Evolutionary conservation across 768 basidiomycete genomes (phyloP), one percentile per base, ranked within the genome.

Genomic region (Amanita fuliginea): DNA sequence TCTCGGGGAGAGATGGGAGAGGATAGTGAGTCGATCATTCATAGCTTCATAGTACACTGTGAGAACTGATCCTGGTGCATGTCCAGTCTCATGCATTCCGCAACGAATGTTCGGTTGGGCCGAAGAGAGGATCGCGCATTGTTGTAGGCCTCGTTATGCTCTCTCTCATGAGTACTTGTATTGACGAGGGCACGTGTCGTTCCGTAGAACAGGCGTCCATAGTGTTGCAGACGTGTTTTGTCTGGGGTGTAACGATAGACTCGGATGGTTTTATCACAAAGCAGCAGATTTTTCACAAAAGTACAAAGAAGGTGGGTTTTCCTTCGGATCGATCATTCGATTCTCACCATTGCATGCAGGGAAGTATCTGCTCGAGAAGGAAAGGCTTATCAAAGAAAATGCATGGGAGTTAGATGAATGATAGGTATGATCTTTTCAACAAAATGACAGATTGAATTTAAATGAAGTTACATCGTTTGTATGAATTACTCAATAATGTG

Each of bases 221-320:
- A 81, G 81, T 1, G 88, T 91, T 6, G 83, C 86, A 10, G 88
- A 91, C 59, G 76, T 81, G 1, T 89, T 77, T 60, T 91, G 88
- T 58, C 46, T 85, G 28, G 86, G 85, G 0, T 91, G 88, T 64
- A 80, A 82, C 50, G 85, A 85, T 13, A 74, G 84, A 32, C 51
- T 90, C 3, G 87, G 88, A 1, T 91, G 88, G 87, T 87, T 72
- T 59, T 91, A 91, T 56, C 78, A 86, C 62, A 84, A 82, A 59
- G 86, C 88, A 10, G 74, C 81, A 0, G 84, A 90, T 55, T 67
- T 69, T 34, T 72, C 77, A 2, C 88, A 91, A 75, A 88, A 83
- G 60, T 90, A 91, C 60, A 91, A 90, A 63, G 88, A 91, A 76
- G 83, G 87, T 78, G 30, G 34, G 74, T 9, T 28, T 52, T 26